Conservation (phyloP, 495 filamentous ascomycete species). For the Neurospora sp. region DNA sequence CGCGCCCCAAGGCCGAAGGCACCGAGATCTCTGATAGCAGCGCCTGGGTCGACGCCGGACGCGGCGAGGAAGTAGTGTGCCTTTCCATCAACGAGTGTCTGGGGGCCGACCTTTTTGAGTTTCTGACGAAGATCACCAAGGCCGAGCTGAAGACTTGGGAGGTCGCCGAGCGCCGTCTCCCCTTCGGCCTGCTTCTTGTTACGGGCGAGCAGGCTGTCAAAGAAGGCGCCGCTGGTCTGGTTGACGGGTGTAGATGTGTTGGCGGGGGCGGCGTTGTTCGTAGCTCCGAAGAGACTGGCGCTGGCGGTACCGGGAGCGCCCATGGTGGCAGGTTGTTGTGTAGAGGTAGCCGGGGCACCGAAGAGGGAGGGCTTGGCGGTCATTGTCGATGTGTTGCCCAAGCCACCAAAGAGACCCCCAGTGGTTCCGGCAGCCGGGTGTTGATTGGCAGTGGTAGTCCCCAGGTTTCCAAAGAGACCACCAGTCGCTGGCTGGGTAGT, state of each 20-base stretch:
- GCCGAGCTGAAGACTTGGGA: conserved; percentile 68
- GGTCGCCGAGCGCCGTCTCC: conserved; percentile 41
- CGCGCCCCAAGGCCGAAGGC: conserved; percentile 34
- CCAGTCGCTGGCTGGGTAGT: background rate
- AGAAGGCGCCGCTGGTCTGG: conserved; percentile 52
- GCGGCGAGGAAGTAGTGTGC: conserved; percentile 83
- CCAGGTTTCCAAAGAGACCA: conserved; percentile 10
- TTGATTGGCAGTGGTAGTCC: background rate
- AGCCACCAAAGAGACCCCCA: conserved; percentile 1
- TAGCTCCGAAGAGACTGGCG: conserved; percentile 9
- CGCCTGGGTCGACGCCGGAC: conserved; percentile 73
- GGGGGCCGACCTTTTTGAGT: conserved; percentile 63
- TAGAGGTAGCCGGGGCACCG: conserved; percentile 6
- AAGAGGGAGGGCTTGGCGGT: conserved; percentile 14
- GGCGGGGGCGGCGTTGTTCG: background rate
- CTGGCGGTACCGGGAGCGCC: background rate
- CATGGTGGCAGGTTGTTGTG: conserved; percentile 1
- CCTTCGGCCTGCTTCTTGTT: conserved; percentile 54
- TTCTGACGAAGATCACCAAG: conserved; percentile 79
- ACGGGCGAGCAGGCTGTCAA: conserved; percentile 76
- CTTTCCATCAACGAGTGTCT: conserved; percentile 47
- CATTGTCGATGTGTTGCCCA: conserved; percentile 3
- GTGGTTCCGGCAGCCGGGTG: background rate
- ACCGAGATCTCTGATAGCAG: conserved; percentile 69
- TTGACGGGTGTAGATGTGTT: conserved; percentile 2